Conservation (phyloP, 345 rosid genomes). For the Zanthoxylum bungeanum region DNA sequence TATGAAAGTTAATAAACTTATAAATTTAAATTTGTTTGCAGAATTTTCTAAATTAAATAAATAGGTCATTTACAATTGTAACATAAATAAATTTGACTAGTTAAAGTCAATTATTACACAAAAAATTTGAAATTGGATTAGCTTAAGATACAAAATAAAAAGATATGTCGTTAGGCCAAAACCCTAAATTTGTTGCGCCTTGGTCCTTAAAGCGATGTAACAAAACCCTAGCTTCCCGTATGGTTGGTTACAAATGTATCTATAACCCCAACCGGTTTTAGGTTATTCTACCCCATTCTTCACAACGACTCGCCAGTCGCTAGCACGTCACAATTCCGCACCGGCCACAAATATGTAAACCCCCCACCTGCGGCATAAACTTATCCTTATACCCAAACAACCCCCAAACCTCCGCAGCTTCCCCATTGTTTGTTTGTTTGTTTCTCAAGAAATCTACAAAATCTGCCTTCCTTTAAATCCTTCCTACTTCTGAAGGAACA, state of each 20-base stretch:
- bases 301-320: no score
- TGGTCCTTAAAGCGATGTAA: no score
- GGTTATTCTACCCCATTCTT: neutral
- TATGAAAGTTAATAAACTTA: no score
- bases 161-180: neutral
- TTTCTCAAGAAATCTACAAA: slow-evolving; percentile 12
- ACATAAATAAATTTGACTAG: no score
- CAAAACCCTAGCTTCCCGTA: slow-evolving; percentile 1
- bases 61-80: no score
- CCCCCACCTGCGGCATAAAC: neutral
- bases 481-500: neutral
- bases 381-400: slow-evolving; percentile 8
- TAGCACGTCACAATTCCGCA: no score
- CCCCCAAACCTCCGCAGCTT: neutral
- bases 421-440: neutral
- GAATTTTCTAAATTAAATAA: no score
- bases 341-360: neutral
- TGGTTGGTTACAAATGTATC: neutral
- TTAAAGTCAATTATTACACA: no score
- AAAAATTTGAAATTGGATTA: neutral
- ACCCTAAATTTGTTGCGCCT: neutral
- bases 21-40: no score
- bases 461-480: neutral
- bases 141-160: neutral
- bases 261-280: neutral